Base-by-base conservation (phyloP, 2,329 filamentous ascomycete species). In the Calycina herbarum region DNA sequence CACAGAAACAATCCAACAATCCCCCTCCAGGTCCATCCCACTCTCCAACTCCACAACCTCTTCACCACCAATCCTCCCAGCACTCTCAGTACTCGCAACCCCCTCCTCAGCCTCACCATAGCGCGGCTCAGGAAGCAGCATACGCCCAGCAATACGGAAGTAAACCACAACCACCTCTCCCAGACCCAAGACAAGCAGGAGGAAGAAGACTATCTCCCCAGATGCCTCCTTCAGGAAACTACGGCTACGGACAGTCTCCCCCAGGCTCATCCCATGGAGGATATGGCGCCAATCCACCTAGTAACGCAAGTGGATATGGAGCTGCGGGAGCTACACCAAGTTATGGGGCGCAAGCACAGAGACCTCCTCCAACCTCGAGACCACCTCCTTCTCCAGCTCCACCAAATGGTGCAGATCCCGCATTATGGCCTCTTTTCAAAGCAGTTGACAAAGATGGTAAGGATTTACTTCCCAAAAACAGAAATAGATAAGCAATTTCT, bases 361-460 rank as follows among this genome's bases (percentile, higher is more conserved):
- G 72, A 69, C 69, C 68, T n/a, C 85, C 84, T 51, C 85, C 88
- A 71, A 74, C 81, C 75, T 85, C 86, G 73, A 84, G 88, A 72
- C 86, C 89, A 72, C 86, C 92, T 72, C 85, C 87, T 70, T 87
- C 88, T 71, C 85, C 92, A 68, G 79, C 85, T 69, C 81, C 82
- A 73, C 77, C 81, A 71, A 77, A 77, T 57, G 80, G 81, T 59
- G 85, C 88, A 61, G 90, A 94, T 74, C 84, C 89, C n/a, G 89
- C 87, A 0, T 83, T 99, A 20, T 87, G 93, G 77, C 91, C 91
- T 3, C 82, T 98, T 31, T 99, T 98, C 80, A 86, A 91, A 67
- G 93, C 93, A 0, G 94, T 97, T 15, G 96, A 99, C 79, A 94
- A 92, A 75, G 85, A 92, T 78, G 84, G 91, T 91, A 80, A 72